Percentiles rank a stretch among this genome's conserved stretches.
These are phyloP conservation scores for Cordyceps javanica DNA, from an alignment of 2,329 filamentous ascomycete species.

Conservation along the genomic window DNA sequence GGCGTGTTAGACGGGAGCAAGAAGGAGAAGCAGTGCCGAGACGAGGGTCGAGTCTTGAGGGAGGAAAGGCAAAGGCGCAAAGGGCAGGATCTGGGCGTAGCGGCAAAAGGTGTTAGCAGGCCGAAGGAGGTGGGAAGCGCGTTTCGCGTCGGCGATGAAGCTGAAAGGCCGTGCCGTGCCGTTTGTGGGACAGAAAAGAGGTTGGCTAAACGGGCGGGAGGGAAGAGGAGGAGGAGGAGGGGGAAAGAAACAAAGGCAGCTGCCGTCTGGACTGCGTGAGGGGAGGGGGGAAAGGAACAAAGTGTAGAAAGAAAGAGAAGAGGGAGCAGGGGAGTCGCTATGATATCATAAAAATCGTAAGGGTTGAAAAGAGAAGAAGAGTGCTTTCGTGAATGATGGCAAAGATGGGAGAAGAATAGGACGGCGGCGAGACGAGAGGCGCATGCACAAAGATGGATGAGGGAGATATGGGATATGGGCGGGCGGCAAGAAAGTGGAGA, in stretches of 20 bases:
- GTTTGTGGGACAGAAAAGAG: conserved; percentile 8
- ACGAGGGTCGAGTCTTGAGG: background rate
- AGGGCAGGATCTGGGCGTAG: background rate
- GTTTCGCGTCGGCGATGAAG: background rate
- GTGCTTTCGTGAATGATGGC: conserved; percentile 3
- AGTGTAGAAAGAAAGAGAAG: background rate
- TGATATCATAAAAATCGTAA: conserved; percentile 2
- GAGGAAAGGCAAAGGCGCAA: background rate
- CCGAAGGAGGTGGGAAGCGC: background rate
- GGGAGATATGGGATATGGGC: conserved; percentile 7
- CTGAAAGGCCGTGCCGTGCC: background rate
- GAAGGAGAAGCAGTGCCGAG: background rate
- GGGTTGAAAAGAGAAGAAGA: background rate
- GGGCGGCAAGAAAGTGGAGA: conserved; percentile 12
- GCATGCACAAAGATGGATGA: conserved; percentile 12
- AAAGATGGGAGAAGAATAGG: conserved; percentile 6
- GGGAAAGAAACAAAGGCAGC: conserved; percentile 11
- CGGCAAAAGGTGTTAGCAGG: background rate
- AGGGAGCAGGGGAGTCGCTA: background rate
- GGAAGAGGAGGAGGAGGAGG: no score
- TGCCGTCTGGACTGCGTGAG: conserved; percentile 5
- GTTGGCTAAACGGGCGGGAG: conserved; percentile 7
- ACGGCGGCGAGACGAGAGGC: conserved; percentile 6
- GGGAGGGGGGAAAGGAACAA: no score
- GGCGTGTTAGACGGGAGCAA: background rate